Base-by-base conservation (phyloP, 306 rosid species). In the Hippophae tibetana region DNA sequence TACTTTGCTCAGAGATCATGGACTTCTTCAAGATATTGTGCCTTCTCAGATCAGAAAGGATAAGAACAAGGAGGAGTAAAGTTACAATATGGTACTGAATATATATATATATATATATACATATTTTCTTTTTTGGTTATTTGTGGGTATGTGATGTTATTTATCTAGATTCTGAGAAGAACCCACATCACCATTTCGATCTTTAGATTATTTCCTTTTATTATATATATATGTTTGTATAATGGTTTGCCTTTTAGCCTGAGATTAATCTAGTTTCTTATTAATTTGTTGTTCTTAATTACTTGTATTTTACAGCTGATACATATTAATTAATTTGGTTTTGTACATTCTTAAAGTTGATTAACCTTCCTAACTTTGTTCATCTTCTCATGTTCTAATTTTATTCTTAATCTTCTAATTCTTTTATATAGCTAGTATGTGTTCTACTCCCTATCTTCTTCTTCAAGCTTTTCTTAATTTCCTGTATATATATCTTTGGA, bases 1-100 rank as follows among this genome's bases (percentile, higher is more conserved):
- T 52, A 31, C 38, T 31, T 45, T 83, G 65, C 60, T 73, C 8
- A 76, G 76, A 62, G 88, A 84, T 77, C 71, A 83, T 61, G 95
- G 99, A 9, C 96, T 92, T 69, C 89, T 92, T 51, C 82, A 92
- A 63, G 99, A 92, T 64, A 64, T 90, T 10, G 83, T 73, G 52
- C 92, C 96, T 13, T 54, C 73, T 8, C 87, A 79, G 82, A 83
- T 79, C 71, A 74, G 61, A 8, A 78, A 65, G 46, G 73, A 86
- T 40, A 64, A 69, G 53, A 60, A 78, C 50, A 66, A 67, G 27
- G 66, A 65, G 25, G 50, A 11, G 38, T 31, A 31, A 31, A 31
- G 38, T 31, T 31, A 31, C 38, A 31, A 31, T 31, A 31, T 31
- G 38, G 38, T 31, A 31, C 38, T 31, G 38, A 31, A 31, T 31